Evolutionary conservation across 768 basidiomycete genomes (phyloP).

Genomic region (Auriscalpium microsporum): DNA sequence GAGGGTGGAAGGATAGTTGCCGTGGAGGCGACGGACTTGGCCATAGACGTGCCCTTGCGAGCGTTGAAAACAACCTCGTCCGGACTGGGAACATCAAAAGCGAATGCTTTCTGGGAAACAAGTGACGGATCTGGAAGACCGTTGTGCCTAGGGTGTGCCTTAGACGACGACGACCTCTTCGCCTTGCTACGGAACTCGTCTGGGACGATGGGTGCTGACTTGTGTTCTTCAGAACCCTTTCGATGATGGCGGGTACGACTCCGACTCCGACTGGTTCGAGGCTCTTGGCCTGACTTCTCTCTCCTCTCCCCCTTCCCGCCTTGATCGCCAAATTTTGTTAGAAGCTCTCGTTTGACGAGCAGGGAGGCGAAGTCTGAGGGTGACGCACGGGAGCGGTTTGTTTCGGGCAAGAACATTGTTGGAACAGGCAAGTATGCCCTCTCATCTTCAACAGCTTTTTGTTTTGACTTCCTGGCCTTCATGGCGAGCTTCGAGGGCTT

Average conservation of each 20-base stretch:
- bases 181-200: slow-evolving; percentile 4
- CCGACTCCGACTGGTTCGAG: background rate
- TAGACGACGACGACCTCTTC: slow-evolving; percentile 4
- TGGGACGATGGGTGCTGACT: background rate
- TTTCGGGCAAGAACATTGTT: slow-evolving; percentile 50
- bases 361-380: slow-evolving; percentile 61
- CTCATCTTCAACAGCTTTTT: slow-evolving; percentile 32
- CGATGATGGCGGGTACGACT: background rate
- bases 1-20: slow-evolving; percentile 17
- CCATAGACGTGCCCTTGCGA: slow-evolving; percentile 63
- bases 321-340: slow-evolving; percentile 15
- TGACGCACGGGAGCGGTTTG: slow-evolving; percentile 54
- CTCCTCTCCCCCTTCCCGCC: slow-evolving; percentile 9
- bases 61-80: slow-evolving; percentile 84
- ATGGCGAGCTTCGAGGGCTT: slow-evolving; percentile 69
- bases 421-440: slow-evolving; percentile 27
- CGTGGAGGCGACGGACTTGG: slow-evolving; percentile 16
- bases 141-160: slow-evolving; percentile 2
- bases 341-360: slow-evolving; percentile 10
- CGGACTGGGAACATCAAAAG: slow-evolving; percentile 81
- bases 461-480: slow-evolving; percentile 56
- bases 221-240: background rate
- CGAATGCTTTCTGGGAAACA: slow-evolving; percentile 29
- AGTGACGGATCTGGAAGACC: slow-evolving; percentile 1
- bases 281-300: slow-evolving; percentile 6